Conservation (phyloP, 2,329 filamentous ascomycete genomes). For the Lachnum nothofagi region DNA sequence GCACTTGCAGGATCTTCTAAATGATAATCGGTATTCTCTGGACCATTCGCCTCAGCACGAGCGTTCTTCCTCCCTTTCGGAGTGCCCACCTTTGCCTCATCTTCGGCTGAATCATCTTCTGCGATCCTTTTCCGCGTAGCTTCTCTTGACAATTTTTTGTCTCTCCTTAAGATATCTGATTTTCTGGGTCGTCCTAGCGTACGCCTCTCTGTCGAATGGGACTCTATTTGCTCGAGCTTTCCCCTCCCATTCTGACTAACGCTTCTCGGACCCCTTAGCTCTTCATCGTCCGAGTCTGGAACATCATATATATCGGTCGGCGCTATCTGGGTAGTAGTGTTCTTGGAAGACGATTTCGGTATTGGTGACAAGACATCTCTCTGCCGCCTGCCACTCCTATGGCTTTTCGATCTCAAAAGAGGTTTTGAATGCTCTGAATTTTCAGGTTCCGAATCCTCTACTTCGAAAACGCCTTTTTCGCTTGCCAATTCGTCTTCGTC, state of each 20-base stretch:
- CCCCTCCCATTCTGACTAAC: slow-evolving; percentile 3
- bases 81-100: slow-evolving; percentile 3
- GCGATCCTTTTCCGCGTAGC: slow-evolving; percentile 15
- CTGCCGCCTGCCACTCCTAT: neutral
- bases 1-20: neutral
- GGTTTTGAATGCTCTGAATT: neutral
- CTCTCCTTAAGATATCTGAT: slow-evolving; percentile 19
- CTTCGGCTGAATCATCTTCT: neutral
- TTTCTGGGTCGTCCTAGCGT: slow-evolving; percentile 17
- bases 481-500: slow-evolving; percentile 9
- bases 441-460: slow-evolving; percentile 9
- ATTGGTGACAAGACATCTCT: slow-evolving; percentile 7
- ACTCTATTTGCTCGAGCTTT: slow-evolving; percentile 5
- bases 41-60: neutral
- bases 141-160: slow-evolving; percentile 17
- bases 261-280: slow-evolving; percentile 5
- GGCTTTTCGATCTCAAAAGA: neutral
- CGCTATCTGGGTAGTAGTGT: slow-evolving; percentile 1
- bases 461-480: slow-evolving; percentile 12
- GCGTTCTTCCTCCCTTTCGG: slow-evolving; percentile 1
- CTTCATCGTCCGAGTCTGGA: slow-evolving; percentile 8
- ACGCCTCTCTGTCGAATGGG: slow-evolving; percentile 8
- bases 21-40: neutral
- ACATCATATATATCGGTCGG: slow-evolving; percentile 3
- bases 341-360: slow-evolving; percentile 3